These are phyloP conservation scores for Dioscorea alata DNA, from an alignment of 106 monocot genomes.

Conservation along the genomic window DNA sequence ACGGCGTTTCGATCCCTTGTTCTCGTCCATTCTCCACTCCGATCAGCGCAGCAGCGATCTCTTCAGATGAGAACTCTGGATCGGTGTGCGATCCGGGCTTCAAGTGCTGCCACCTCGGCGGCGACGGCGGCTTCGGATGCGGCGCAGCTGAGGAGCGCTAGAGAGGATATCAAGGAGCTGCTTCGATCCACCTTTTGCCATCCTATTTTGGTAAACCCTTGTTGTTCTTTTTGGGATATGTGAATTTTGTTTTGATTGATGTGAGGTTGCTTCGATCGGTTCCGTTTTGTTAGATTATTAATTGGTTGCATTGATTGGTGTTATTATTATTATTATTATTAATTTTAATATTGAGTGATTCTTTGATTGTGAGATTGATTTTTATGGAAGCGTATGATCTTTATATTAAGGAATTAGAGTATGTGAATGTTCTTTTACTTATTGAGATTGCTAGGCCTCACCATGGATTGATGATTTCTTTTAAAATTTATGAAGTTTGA, in stretches of 20 bases:
- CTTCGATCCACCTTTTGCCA: slow-evolving; percentile 65
- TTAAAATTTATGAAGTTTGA: no score
- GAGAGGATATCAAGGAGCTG: slow-evolving; percentile 82
- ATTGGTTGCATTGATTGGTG: background rate
- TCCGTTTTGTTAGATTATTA: background rate
- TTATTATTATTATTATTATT: background rate
- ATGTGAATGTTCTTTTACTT: no score
- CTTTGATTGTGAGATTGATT: no score
- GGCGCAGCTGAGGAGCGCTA: slow-evolving; percentile 68
- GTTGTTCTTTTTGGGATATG: no score
- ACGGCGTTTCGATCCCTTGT: background rate
- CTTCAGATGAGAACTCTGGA: no score
- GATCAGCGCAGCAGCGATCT: background rate
- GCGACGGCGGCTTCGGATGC: slow-evolving; percentile 46
- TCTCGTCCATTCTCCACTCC: slow-evolving; percentile 1
- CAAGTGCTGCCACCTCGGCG: slow-evolving; percentile 10
- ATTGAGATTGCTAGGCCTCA: no score
- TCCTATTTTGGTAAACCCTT: slow-evolving; percentile 62
- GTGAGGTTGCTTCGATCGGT: background rate
- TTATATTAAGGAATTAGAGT: no score
- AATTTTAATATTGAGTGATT: background rate
- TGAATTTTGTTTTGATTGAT: background rate
- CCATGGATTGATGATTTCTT: no score
- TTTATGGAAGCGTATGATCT: no score
- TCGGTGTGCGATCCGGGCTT: background rate